Evolutionary conservation across 345 rosid species (phyloP), one percentile per base, ranked within the genome.

Genomic region (Populus nigra): DNA sequence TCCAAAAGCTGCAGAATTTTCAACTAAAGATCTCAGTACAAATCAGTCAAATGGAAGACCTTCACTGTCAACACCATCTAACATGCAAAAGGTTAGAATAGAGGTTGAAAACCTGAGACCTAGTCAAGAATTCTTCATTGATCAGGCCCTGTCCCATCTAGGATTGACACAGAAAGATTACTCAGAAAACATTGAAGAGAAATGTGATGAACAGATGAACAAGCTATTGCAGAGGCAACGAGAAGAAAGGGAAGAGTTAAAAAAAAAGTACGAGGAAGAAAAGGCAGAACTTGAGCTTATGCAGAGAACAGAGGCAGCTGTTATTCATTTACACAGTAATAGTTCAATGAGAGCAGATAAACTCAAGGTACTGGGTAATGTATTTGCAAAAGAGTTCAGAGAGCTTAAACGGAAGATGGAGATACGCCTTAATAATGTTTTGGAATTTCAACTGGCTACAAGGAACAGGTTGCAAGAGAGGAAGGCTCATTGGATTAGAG

Each of bases 301-400:
- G 27, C 87, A 83, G 59, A 80, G 22, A 67, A n/a, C 84, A 49
- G 92, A 91, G 76, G 84, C 77, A 66, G 89, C 89, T 70, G 77
- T 93, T 75, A 85, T 91, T 78, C 78, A 87, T 79, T 78, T 81
- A 59, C 86, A 65, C 76, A 76, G 77, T 69, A 80, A 73, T 74
- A 80, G 66, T 77, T 76, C 86, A 22, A 73, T 77, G 76, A 80
- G 78, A 82, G 49, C 57, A 36, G 90, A 86, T 65, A 86, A 71
- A 84, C 88, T 88, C 35, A 86, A 77, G 83, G 82, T 71, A 69
- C 73, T 89, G 74, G 94, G 92, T 70, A 73, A 45, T 77, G 85
- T 84, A 62, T 88, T 77, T 81, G 82, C 83, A 8, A 81, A 67
- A 73, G 80, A 82, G 77, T 70, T 88, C 81, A 89, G 83, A 63